Evolutionary conservation across 2,329 filamentous ascomycete genomes (phyloP).

Genomic region (Pseudocercospora fuligena): DNA sequence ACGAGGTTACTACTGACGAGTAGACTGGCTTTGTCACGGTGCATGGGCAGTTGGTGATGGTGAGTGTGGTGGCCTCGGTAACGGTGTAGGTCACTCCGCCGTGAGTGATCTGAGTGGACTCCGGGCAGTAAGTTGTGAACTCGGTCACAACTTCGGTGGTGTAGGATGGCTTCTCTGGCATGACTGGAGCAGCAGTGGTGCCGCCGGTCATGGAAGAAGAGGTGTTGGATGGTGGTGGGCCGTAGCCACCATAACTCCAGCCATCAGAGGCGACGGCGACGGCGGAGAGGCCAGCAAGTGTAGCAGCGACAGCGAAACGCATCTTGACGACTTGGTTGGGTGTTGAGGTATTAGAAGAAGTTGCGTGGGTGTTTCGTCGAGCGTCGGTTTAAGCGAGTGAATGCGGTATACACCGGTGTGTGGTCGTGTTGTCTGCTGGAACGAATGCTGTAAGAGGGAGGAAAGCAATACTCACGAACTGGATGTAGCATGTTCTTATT

Average conservation of each 20-base stretch:
- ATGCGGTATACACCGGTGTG: slow-evolving; percentile 23
- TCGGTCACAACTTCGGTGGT: slow-evolving; percentile 30
- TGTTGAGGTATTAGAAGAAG: slow-evolving; percentile 2
- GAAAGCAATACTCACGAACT: neutral
- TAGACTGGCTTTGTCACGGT: slow-evolving; percentile 32
- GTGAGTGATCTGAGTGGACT: slow-evolving; percentile 28
- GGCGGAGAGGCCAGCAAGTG: slow-evolving; percentile 27
- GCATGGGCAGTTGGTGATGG: slow-evolving; percentile 34
- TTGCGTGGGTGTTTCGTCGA: slow-evolving; percentile 19
- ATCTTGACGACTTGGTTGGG: slow-evolving; percentile 24
- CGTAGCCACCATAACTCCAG: slow-evolving; percentile 11
- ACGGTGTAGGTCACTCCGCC: slow-evolving; percentile 30
- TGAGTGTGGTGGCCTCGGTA: slow-evolving; percentile 32
- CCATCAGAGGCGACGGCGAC: slow-evolving; percentile 18
- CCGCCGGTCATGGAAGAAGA: slow-evolving; percentile 11
- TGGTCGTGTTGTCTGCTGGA: slow-evolving; percentile 20
- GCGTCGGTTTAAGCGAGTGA: slow-evolving; percentile 26
- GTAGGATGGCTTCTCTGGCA: slow-evolving; percentile 20
- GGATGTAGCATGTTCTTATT: slow-evolving; percentile 13
- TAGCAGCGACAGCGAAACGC: slow-evolving; percentile 29
- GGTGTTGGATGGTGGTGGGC: neutral
- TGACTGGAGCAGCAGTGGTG: slow-evolving; percentile 15
- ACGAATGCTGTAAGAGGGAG: slow-evolving; percentile 16
- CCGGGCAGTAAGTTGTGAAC: slow-evolving; percentile 31
- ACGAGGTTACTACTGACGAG: slow-evolving; percentile 30